phyloP scores from a whole-genome alignment of 1,139 yeast genomes.

The Saccharomycopsis crataegensis region DNA sequence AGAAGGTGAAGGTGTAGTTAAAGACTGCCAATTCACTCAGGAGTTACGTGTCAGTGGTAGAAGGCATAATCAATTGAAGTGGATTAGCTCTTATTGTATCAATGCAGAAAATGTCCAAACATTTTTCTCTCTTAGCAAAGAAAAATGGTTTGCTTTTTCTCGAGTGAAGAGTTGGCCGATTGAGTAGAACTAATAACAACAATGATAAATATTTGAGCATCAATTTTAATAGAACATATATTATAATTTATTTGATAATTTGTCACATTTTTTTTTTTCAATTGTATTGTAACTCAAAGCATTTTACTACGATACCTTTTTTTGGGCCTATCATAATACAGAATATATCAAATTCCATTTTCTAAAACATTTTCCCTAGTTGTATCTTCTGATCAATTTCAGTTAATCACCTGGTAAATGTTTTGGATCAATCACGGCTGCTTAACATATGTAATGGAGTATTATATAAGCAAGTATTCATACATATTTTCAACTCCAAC shows the following conservation, averaged over 20 bases:
- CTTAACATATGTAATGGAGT: too few species aligned
- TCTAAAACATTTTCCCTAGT: too few species aligned
- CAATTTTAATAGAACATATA: too few species aligned
- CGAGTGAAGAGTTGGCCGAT: conserved; percentile 32
- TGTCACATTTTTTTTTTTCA: background rate
- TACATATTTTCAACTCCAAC: too few species aligned
- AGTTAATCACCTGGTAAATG: too few species aligned
- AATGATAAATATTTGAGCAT: background rate
- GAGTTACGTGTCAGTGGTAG: conserved; percentile 52
- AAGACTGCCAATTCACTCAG: conserved; percentile 58
- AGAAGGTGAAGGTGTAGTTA: conserved; percentile 43
- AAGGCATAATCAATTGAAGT: conserved; percentile 56
- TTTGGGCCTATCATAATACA: too few species aligned
- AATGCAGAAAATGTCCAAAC: conserved; percentile 50
- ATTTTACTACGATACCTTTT: too few species aligned
- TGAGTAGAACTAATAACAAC: background rate
- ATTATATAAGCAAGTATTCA: too few species aligned
- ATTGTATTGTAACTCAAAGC: too few species aligned
- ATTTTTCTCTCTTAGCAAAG: conserved; percentile 55
- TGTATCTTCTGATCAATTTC: too few species aligned
- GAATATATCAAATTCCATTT: too few species aligned
- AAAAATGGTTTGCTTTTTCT: conserved; percentile 68
- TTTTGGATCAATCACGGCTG: too few species aligned
- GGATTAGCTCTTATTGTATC: conserved; percentile 55
- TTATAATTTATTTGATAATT: background rate